phyloP scores from a whole-genome alignment of 305 asterid genomes.

The Fraxinus velutina region DNA sequence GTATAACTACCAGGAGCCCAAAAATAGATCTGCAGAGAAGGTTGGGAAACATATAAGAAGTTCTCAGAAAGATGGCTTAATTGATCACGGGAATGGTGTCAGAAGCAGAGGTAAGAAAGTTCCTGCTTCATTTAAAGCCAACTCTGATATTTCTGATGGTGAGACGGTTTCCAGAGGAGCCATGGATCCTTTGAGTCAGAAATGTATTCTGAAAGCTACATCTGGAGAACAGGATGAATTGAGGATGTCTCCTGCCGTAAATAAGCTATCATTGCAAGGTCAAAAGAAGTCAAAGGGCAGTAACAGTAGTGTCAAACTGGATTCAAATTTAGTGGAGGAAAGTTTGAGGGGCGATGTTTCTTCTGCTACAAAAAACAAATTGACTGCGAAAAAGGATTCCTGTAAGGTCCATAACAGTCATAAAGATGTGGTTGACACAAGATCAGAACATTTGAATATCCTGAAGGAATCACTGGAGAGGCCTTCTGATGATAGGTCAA shows the following conservation, averaged over 20 bases:
- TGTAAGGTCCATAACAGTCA: conserved; percentile 29
- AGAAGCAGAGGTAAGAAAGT: conserved; percentile 34
- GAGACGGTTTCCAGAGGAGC: conserved; percentile 40
- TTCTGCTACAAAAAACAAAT: conserved; percentile 35
- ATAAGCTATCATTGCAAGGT: conserved; percentile 36
- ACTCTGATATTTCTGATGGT: conserved; percentile 46
- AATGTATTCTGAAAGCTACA: conserved; percentile 35
- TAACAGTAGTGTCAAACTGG: conserved; percentile 41
- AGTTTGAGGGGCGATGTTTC: conserved; percentile 36
- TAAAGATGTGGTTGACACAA: conserved; percentile 34
- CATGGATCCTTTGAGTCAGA: conserved; percentile 27
- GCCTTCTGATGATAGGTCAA: conserved; percentile 38
- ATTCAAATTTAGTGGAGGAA: conserved; percentile 29
- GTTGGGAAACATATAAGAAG: conserved; percentile 33
- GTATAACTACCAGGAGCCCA: conserved; percentile 39
- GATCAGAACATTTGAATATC: conserved; percentile 33
- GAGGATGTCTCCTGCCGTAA: conserved; percentile 30
- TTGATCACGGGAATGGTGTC: conserved; percentile 36
- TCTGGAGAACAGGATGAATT: conserved; percentile 39
- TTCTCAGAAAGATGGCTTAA: conserved; percentile 39
- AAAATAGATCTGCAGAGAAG: conserved; percentile 41
- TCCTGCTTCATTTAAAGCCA: conserved; percentile 32
- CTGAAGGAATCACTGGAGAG: conserved; percentile 32
- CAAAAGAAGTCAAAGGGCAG: conserved; percentile 46
- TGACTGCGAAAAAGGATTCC: conserved; percentile 43